Evolutionary conservation across 2,329 filamentous ascomycete species (phyloP), one percentile per base, ranked within the genome.

Genomic region (Corniculantispora saksenae): DNA sequence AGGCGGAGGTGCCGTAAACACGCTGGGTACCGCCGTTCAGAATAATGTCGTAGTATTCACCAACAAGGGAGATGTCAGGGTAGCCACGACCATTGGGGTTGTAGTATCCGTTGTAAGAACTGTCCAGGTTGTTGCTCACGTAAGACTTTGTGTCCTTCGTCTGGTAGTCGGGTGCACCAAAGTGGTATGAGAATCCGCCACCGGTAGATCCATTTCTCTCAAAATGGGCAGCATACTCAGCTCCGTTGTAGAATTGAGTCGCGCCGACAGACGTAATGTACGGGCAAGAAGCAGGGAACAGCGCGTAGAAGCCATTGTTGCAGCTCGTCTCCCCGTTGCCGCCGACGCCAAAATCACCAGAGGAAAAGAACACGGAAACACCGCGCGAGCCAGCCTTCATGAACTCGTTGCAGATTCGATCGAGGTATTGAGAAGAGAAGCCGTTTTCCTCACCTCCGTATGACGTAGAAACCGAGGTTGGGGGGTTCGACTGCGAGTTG

Each of bases 301-400:
- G 81, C 79, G 72, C 81, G 35, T 73, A 76, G 61, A 76, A 72
- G 40, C 63, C 63, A 2, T 38, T 19, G 59, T 60, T 35, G 60
- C 63, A 67, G 55, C 29, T 63, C 15, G 23, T 2, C 60, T 71
- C 67, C n/a, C 66, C 68, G 9, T 69, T 71, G 51, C 66, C 65
- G 3, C 69, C 69, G 19, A 71, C 67, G 1, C 70, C 70, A 4
- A 67, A 29, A 9, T 70, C 69, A 0, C 70, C 67, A 1, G 69
- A 69, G 0, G 82, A 81, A 68, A 82, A 83, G 40, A 86, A 66
- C 15, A 86, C 74, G 1, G 81, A 80, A 15, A 85, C 77, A 38
- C 83, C 83, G 6, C 51, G 57, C 84, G 84, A 60, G 19, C 81
- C 83, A 2, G 86, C 79, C 75, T 86, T 86, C 79, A 85, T 80